Evolutionary conservation across 148 eudicot genomes (phyloP), one percentile per base, ranked within the genome.

Genomic region (Rhododendron ferrugineum): DNA sequence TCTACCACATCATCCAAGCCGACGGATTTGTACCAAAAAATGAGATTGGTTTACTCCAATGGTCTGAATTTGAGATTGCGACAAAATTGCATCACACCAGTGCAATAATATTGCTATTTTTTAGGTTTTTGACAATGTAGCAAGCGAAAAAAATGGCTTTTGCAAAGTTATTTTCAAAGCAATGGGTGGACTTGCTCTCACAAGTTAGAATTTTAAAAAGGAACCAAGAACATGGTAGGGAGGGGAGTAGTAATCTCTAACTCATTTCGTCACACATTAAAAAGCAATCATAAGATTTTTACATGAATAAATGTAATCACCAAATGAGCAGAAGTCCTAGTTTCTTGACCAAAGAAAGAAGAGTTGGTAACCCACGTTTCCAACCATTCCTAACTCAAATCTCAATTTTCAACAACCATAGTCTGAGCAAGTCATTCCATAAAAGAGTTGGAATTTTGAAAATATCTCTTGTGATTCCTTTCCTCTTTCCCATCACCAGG

Each of bases 401-500:
- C 36, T 66, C 37, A 70, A 70, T 13, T 70, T 70, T 4, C 30
- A 15, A 54, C 1, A 62, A 9, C 30, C 30, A n/a, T 62, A n/a
- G 70, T 23, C 70, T 62, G 22, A 62, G n/a, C 10, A n/a, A 23
- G 11, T 64, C 30, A 64, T 64, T 64, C 70, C 22, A 70, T 32
- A 30, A 32, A 14, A 70, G 40, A 40, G 14, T 70, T 30, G 40
- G 10, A 70, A 70, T 32, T 11, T 70, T 30, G 5, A 16, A 70
- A 70, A 30, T 28, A 68, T 70, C 37, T 32, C 75, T n/a, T 14
- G 36, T 70, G 75, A 70, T 14, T 32, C 22, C 37, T 30, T 5
- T 70, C 20, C 37, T 70, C 14, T 30, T 70, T 70, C 75, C 22
- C 75, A 30, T 70, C 75, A 70, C 20, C 7, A 70, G 81, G 93